Conservation (phyloP, 768 basidiomycete species). For the Megacollybia marginata region DNA sequence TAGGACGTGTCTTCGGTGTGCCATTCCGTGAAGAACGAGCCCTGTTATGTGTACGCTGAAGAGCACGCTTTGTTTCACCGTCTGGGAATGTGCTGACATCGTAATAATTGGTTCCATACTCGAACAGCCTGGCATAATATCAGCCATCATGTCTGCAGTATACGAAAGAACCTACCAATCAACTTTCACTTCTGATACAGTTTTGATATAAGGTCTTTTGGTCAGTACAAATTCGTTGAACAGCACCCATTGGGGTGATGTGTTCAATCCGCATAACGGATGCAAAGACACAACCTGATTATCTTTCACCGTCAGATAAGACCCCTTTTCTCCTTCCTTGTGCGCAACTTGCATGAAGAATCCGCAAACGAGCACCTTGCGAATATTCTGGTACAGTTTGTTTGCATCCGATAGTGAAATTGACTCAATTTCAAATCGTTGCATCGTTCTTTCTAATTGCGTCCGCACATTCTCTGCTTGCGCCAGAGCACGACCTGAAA, state of each 20-base stretch:
- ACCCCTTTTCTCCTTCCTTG: constrained; percentile 85
- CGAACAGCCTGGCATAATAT: constrained; percentile 46
- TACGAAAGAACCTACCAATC: constrained; percentile 60
- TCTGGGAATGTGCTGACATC: constrained; percentile 58
- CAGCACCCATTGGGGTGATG: constrained; percentile 85
- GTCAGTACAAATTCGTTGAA: constrained; percentile 96
- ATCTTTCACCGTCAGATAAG: constrained; percentile 90
- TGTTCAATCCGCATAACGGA: constrained; percentile 82
- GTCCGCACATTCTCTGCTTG: constrained; percentile 92
- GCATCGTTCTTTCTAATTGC: constrained; percentile 88
- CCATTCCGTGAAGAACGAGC: too few species aligned
- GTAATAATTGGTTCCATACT: constrained; percentile 60
- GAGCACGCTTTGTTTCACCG: constrained; percentile 62
- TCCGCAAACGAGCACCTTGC: constrained; percentile 80
- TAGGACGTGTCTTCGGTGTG: too few species aligned
- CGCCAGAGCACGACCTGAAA: constrained; percentile 72
- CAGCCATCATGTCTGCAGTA: too few species aligned
- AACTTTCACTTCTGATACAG: constrained; percentile 76
- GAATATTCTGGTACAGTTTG: constrained; percentile 67
- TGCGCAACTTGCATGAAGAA: constrained; percentile 99
- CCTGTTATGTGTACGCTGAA: constrained; percentile 52
- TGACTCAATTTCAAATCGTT: constrained; percentile 76
- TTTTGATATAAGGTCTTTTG: constrained; percentile 82
- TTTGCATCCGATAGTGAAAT: constrained; percentile 60
- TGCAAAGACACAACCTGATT: constrained; percentile 81